Conservation (phyloP, 2,329 filamentous ascomycete species). For the Chrysoporthe austroafricana region DNA sequence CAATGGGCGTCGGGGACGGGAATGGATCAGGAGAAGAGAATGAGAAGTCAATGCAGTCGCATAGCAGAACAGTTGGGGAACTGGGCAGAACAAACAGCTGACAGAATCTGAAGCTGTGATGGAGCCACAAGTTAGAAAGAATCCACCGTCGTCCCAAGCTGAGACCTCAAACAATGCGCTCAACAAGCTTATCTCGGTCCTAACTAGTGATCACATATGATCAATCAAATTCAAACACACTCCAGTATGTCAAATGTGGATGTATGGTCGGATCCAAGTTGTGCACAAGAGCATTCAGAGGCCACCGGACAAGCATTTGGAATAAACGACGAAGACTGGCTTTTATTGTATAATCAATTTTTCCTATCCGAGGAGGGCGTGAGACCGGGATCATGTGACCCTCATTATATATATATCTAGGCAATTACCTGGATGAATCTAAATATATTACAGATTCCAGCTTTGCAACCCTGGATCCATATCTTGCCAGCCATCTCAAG, state of each 20-base stretch:
- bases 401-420: too few species aligned
- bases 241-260: neutral
- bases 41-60: too few species aligned
- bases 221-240: neutral
- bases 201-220: neutral
- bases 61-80: neutral
- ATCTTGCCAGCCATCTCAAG: too few species aligned
- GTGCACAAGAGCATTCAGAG: neutral
- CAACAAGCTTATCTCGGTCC: neutral
- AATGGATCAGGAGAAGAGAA: too few species aligned
- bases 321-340: too few species aligned
- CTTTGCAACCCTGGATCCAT: too few species aligned
- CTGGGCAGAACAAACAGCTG: neutral
- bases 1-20: too few species aligned
- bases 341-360: too few species aligned
- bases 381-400: too few species aligned
- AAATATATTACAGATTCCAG: too few species aligned
- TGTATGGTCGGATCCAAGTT: neutral
- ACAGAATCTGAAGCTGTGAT: neutral
- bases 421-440: too few species aligned
- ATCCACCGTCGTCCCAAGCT: neutral
- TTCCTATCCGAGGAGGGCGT: too few species aligned
- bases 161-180: neutral
- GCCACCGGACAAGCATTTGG: neutral
- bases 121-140: neutral